Base-by-base conservation (phyloP, 1,139 yeast species). In the Kodamaea alishanica region DNA sequence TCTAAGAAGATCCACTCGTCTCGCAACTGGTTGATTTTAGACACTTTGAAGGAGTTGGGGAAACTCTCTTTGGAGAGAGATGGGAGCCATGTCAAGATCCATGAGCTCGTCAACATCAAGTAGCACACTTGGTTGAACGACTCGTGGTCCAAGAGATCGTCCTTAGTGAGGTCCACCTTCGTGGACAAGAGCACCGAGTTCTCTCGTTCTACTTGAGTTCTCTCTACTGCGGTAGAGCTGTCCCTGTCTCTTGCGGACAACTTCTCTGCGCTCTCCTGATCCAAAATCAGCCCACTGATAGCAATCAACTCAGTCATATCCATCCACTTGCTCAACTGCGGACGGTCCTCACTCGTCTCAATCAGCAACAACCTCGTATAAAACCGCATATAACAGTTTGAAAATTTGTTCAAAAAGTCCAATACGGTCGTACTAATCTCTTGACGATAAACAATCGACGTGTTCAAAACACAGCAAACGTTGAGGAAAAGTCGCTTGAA, bases 21-120 rank as follows among this genome's bases (percentile, higher is more conserved):
- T 43, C 77, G 71, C 32, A 79, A 55, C 44, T 63, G 65, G 41
- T 77, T 83, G 46, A 25, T 58, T 57, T 30, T 50, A 42, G 29
- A 33, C 23, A 26, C 58, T 33, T 52, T 52, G 6, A 50, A 45
- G 27, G 55, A 50, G 43, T 59, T 37, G 24, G 30, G 15, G 74
- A 67, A 28, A 74, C 73, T 28, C 38, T 41, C 32, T 35, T 71
- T 68, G 34, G 73, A 68, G 45, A 78, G 54, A n/a, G 54, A 48
- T 6, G 81, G 81, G 33, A 81, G 58, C 87, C 86, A 77, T 20
- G 67, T 50, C 44, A 76, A 58, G 26, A 79, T 59, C 77, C 80
- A 68, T 24, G 64, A 56, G 2, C 75, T 47, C 6, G 83, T 68
- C 28, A 67, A 60, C 35, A 76, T 54, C 42, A 84, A 62, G 50